Percentiles rank a stretch among this genome's conserved stretches.
Conservation (phyloP, 805 yeast species). For the Zygotorulaspora chibaensis region DNA sequence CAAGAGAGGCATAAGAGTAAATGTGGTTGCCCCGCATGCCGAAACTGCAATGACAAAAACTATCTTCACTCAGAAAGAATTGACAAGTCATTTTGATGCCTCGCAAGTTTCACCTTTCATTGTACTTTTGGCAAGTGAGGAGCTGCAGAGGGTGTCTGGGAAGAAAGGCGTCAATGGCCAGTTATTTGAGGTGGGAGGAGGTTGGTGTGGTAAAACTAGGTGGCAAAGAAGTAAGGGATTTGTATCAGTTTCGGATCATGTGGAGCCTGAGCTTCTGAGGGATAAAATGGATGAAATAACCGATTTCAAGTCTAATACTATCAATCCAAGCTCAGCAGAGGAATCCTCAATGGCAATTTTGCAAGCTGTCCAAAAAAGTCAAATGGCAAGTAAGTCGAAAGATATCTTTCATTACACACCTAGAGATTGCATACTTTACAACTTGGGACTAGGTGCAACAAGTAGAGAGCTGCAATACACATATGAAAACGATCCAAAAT, state of each 20-base stretch:
- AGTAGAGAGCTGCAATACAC: conserved; percentile 71
- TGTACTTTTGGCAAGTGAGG: conserved; percentile 72
- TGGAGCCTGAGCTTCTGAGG: conserved; percentile 64
- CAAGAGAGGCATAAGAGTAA: conserved; percentile 66
- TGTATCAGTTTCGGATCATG: conserved; percentile 44
- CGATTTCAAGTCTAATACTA: conserved; percentile 58
- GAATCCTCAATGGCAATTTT: conserved; percentile 81
- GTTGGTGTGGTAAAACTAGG: conserved; percentile 92
- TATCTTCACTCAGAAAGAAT: conserved; percentile 73
- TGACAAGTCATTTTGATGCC: conserved; percentile 72
- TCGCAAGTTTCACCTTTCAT: conserved; percentile 87
- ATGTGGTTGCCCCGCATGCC: conserved; percentile 93
- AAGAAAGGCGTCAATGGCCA: conserved; percentile 59
- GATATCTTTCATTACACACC: conserved; percentile 53
- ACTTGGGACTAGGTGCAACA: conserved; percentile 83
- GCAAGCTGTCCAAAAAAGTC: conserved; percentile 48
- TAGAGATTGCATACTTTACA: conserved; percentile 76
- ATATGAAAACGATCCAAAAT: conserved; percentile 71
- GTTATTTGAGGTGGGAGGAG: conserved; percentile 90
- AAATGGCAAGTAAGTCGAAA: conserved; percentile 35
- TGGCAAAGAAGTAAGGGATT: conserved; percentile 92
- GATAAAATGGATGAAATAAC: conserved; percentile 63
- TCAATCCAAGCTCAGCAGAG: conserved; percentile 50
- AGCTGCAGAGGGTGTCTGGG: conserved; percentile 41
- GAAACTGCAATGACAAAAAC: conserved; percentile 96